Conservation (phyloP, 345 rosid species). For the Hypericum perforatum region DNA sequence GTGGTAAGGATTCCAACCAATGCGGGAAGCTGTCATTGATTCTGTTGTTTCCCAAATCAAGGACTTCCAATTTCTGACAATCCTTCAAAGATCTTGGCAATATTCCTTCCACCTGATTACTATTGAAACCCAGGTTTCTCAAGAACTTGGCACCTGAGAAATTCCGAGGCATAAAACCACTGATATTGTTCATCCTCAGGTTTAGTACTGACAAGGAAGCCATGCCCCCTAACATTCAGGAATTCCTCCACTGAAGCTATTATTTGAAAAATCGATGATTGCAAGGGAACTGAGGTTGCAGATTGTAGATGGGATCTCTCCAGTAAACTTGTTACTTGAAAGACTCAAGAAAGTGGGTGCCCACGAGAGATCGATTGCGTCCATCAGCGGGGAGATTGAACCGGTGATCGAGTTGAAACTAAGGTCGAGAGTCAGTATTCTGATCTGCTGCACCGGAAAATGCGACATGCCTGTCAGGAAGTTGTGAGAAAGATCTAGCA, state of each 20-base stretch:
- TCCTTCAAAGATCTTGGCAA: too few relatives aligned
- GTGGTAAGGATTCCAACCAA: conserved; percentile 8
- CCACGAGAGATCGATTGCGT: conserved; percentile 12
- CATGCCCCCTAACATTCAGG: conserved; percentile 6
- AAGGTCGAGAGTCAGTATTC: conserved; percentile 17
- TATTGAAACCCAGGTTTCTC: conserved; percentile 8
- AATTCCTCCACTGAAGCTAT: too few relatives aligned
- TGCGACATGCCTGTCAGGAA: conserved; percentile 7
- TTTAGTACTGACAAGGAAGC: not conserved
- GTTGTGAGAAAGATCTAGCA: conserved; percentile 14
- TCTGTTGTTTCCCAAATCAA: too few relatives aligned
- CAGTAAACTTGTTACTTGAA: conserved; percentile 10
- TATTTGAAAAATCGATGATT: conserved; percentile 9
- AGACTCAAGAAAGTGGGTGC: not conserved
- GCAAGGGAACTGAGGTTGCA: not conserved
- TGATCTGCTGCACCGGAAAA: not conserved
- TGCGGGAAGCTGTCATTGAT: conserved; percentile 13
- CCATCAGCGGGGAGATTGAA: too few relatives aligned
- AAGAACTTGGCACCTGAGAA: not conserved
- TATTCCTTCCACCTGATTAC: conserved; percentile 17
- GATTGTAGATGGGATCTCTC: conserved; percentile 10
- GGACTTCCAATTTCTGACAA: too few relatives aligned
- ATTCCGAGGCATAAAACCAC: conserved; percentile 13
- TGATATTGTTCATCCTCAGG: conserved; percentile 11
- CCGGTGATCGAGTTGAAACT: too few relatives aligned